Evolutionary conservation across 805 yeast species (phyloP).

Genomic region (Pichia insulana): DNA sequence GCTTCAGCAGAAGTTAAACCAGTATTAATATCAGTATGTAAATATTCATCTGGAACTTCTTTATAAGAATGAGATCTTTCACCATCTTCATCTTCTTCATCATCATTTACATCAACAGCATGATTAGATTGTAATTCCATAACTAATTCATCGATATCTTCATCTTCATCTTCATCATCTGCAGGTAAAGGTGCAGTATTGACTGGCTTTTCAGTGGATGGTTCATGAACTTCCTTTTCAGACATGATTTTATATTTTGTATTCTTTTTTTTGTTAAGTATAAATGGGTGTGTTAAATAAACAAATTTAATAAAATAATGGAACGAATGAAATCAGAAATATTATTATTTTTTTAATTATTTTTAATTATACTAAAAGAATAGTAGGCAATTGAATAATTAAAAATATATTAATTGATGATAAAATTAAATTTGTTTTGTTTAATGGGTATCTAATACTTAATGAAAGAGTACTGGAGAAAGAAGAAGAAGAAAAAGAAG

Average conservation of each 20-base stretch:
- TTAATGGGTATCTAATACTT: conserved; percentile 5
- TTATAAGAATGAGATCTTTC: conserved; percentile 48
- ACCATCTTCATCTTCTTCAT: conserved; percentile 32
- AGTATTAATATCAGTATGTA: conserved; percentile 68
- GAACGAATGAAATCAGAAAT: conserved; percentile 1
- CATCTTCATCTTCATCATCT: conserved; percentile 38
- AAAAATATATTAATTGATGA: background rate
- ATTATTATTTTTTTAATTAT: too few species aligned
- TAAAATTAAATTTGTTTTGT: background rate
- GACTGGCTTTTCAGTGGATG: conserved; percentile 41
- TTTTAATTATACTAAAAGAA: too few species aligned
- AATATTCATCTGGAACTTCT: conserved; percentile 78
- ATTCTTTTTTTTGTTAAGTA: background rate
- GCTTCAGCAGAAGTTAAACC: conserved; percentile 80
- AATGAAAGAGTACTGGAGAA: conserved; percentile 2
- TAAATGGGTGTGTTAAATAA: background rate
- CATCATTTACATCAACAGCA: conserved; percentile 40
- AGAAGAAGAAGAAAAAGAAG: background rate
- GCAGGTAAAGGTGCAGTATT: conserved; percentile 42
- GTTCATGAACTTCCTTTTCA: conserved; percentile 13
- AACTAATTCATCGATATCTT: conserved; percentile 61
- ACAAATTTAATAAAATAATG: background rate
- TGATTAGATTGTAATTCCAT: conserved; percentile 70
- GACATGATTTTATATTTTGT: conserved; percentile 6
- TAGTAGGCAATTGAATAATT: background rate